Base-by-base conservation (phyloP, 495 filamentous ascomycete species). In the Chaetomium cochliodes region DNA sequence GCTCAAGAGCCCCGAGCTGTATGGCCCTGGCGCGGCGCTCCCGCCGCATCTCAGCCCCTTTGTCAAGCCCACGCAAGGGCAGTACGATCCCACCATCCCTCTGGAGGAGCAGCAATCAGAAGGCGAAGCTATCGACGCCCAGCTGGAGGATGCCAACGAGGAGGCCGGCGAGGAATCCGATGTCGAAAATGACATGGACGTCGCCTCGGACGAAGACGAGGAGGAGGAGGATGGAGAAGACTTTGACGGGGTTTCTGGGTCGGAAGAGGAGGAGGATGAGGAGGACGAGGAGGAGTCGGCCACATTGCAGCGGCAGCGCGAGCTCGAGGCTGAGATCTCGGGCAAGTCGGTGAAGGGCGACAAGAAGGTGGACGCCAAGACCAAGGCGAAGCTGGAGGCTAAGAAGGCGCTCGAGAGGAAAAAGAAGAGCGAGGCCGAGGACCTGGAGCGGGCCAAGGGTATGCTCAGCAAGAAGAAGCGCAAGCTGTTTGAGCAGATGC, bases 1-100 rank as follows among this genome's bases (percentile, higher is more conserved):
- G 75, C 78, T 98, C 44, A 88, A 97, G 66, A 83, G 90, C 44
- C 87, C 93, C 15, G 92, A 96, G 73, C 80, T 94, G 2, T 98
- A 98, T 67, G 91, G 86, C 3, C 93, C 96, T 5, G 96, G 94
- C 22, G 89, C 92, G 16, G 86, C 88, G 64, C 81, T 98, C 39
- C 94, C 94, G 18, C 92, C 94, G 5, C 94, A 98, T 82, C 76
- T 98, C 63, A 97, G 93, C 73, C 94, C 94, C 39, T 98, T 96
- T 86, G 92, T 98, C 51, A 93, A 96, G 82, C 80, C 87, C 56
- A 86, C 84, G 54, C 87, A 88, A 69, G 92, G 91, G 58, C 86
- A 82, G 64, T 98, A 98, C 77, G 96, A 98, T 72, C 96, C 94
- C 30, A 93, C 87, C 16, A 79, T 87, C 49, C 86, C 89, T 41